Evolutionary conservation across 2,329 filamentous ascomycete genomes (phyloP), one percentile per base, ranked within the genome.

Genomic region (Penicillium italicum): DNA sequence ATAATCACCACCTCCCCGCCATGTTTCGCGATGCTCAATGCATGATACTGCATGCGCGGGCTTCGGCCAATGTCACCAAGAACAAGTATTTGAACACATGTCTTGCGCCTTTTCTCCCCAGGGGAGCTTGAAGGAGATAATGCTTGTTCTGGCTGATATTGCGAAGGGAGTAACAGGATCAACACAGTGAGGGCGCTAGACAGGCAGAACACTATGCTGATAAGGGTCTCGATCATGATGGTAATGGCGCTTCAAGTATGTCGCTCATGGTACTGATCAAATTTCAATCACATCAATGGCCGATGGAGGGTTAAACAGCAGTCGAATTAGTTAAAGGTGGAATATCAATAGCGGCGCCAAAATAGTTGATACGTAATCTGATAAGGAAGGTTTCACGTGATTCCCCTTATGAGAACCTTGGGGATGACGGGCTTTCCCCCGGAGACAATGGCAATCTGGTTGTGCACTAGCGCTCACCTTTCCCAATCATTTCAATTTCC

Each of bases 11-110:
- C 93, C 33, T 82, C 81, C 7, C 86, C 88, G 24, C 90, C 90
- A 68, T 91, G 86, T 66, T 87, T 89, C 38, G 91, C 90, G 67
- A 97, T 86, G 71, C 93, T 97, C 64, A 96, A 79, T 20, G 93
- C 93, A 81, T 99, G 94, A 67, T 99, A 97, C 70, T 97, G 92
- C 93, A 99, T 99, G 54, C 94, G 90, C 47, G 94, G 94, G 71
- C 93, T 97, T 43, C 92, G 85, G 37, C 94, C 94, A 71, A 99
- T 92, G 69, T 99, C 94, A 42, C 94, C 94, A 28, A 99, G 82
- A 18, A 99, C 94, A 16, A 99, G 81, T 50, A 99, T 85, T 73
- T 96, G 91, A 41, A 93, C 82, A 0, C 80, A 82, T 34, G 77
- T 74, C 55, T 80, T 69, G 16, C 63, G 55, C 6, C 54, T 59